phyloP scores from a whole-genome alignment of 768 basidiomycete species.

The Podaxis sp. region DNA sequence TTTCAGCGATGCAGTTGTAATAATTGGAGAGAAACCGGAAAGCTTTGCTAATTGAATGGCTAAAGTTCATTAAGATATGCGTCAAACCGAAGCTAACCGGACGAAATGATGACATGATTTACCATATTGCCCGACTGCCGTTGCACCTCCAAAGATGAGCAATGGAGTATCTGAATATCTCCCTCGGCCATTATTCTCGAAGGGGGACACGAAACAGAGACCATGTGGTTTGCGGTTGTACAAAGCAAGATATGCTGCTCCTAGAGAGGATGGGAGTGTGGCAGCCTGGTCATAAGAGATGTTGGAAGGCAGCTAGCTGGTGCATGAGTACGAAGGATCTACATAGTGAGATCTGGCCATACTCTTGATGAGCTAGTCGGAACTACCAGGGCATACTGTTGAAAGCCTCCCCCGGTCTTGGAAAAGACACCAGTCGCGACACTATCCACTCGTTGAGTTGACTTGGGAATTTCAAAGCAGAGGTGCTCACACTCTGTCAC shows the following conservation, averaged over 20 bases:
- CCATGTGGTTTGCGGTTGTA: constrained; percentile 29
- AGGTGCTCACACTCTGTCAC: constrained; percentile 47
- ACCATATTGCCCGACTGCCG: constrained; percentile 29
- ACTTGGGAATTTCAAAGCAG: background rate
- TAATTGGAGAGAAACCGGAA: constrained; percentile 42
- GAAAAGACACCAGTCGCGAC: constrained; percentile 36
- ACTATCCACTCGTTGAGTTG: constrained; percentile 17
- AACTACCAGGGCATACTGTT: constrained; percentile 38
- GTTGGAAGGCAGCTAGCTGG: constrained; percentile 34
- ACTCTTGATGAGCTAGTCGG: constrained; percentile 36
- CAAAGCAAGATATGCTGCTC: constrained; percentile 36
- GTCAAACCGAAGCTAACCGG: constrained; percentile 24
- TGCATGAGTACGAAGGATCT: background rate
- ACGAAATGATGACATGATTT: constrained; percentile 12
- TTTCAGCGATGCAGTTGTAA: constrained; percentile 33
- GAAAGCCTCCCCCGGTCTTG: constrained; percentile 36
- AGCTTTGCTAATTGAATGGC: constrained; percentile 40
- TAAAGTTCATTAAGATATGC: constrained; percentile 17
- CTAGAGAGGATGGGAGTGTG: constrained; percentile 38
- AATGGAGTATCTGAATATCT: constrained; percentile 33
- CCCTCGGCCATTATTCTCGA: constrained; percentile 22
- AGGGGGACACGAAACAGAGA: constrained; percentile 25
- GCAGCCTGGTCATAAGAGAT: constrained; percentile 40
- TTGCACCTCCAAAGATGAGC: constrained; percentile 28
- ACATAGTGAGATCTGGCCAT: background rate